Percentiles rank a stretch among this genome's conserved stretches.
These are phyloP conservation scores for Rhodotorula sp. DNA, from an alignment of 1,284 basidiomycete species.

Conservation along the genomic window DNA sequence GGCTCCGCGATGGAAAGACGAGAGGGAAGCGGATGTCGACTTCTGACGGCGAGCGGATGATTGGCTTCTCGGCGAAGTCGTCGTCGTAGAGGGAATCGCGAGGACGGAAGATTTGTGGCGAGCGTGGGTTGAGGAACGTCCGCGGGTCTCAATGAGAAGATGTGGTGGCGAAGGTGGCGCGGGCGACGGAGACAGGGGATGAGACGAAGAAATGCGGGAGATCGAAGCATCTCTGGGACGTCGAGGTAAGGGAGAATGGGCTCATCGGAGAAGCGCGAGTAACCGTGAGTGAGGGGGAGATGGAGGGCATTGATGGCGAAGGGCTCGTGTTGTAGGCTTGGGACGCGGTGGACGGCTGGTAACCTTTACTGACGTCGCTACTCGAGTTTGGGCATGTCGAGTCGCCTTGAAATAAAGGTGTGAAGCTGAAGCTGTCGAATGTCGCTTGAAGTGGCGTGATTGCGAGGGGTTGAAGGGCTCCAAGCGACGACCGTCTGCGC, in stretches of 20 bases:
- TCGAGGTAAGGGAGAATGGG: not conserved
- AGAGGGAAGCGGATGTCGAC: not conserved
- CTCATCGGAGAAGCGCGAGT: conserved; percentile 18
- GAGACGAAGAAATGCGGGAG: not conserved
- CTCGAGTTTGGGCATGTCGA: no score
- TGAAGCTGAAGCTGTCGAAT: not conserved
- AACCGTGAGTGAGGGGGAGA: not conserved
- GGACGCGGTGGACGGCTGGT: not conserved
- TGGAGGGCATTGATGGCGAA: not conserved
- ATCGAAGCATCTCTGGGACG: not conserved
- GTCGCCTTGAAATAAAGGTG: no score
- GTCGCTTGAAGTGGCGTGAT: not conserved
- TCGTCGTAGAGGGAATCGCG: not conserved
- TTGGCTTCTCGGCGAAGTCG: no score
- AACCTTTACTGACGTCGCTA: no score
- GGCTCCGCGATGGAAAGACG: conserved; percentile 10
- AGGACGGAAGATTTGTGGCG: not conserved
- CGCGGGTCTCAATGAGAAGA: not conserved
- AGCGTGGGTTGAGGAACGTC: not conserved
- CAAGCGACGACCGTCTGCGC: conserved; percentile 4
- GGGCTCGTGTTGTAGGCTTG: not conserved
- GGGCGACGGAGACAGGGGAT: no score
- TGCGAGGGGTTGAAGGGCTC: not conserved
- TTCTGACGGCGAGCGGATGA: conserved; percentile 5
- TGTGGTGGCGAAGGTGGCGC: not conserved